Base-by-base conservation (phyloP, 805 yeast genomes). In the Pichia occidentalis region DNA sequence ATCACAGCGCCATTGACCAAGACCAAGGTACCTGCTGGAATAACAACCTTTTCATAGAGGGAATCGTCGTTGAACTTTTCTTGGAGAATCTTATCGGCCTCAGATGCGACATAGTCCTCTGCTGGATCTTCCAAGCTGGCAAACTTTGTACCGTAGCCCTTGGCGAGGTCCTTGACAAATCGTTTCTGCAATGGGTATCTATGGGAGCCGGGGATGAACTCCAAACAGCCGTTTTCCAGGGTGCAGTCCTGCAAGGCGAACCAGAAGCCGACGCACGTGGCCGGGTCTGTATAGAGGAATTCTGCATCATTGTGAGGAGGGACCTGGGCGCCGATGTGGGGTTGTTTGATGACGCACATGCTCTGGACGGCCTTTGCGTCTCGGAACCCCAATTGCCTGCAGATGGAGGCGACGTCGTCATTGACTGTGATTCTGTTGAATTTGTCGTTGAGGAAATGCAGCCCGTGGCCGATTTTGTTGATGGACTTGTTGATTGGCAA, bases 261-360 rank as follows among this genome's bases (percentile, higher is more conserved):
- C 94, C 94, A 83, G 53, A 80, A 84, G 2, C 94, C 94, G 27
- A 82, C 56, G 1, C 87, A 85, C 2, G 75, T 61, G 36, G 71
- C 77, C 3, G 94, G 94, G 13, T 74, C 63, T 0, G 92, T 83
- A 56, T 67, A 83, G 19, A 84, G 63, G 48, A 84, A 84, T 3
- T 76, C 75, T 2, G 77, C 86, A 54, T 84, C 94, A 37, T 79
- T 82, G 50, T 84, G 94, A 1, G 82, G 64, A 4, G 90, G 90
- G 1, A 84, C 94, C 26, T 75, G 78, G 3, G 78, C 80, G 4
- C 82, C 82, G 29, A 75, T 75, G 36, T 72, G 74, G 0, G 90
- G 86, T 51, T 83, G 90, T 52, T 84, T 84, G 59, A 83, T 78
- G 26, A 84, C 80, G 23, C 80, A 60, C 94, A 84, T 84, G 43